Percentiles rank a stretch among this genome's conserved stretches.
Evolutionary conservation across 352 stramenopile species (phyloP).

Genomic region (Aphanomyces cochlioides): DNA sequence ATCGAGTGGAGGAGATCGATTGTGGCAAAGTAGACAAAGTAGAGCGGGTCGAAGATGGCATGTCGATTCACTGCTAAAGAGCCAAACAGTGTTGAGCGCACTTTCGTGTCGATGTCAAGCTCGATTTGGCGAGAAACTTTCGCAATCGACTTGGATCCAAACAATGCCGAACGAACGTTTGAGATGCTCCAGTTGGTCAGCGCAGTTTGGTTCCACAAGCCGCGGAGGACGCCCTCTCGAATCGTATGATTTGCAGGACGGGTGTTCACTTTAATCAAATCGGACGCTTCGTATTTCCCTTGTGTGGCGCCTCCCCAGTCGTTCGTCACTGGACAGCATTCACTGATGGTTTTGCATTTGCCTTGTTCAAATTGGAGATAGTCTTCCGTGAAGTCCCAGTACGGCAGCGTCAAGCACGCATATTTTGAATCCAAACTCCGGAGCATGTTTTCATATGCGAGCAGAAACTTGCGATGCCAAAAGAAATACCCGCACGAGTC

Average conservation of each 20-base stretch:
- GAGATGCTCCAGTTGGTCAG: no score
- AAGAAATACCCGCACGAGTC: slow-evolving; percentile 89
- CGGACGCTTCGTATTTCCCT: no score
- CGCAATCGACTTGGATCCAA: background rate
- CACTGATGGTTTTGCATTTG: slow-evolving; percentile 41
- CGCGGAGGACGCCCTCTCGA: no score
- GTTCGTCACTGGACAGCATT: slow-evolving; percentile 39
- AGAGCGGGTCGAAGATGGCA: slow-evolving; percentile 55
- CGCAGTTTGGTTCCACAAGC: no score
- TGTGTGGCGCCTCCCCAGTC: slow-evolving; percentile 37
- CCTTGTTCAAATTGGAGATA: no score
- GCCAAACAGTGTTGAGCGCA: slow-evolving; percentile 44
- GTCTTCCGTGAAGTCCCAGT: no score
- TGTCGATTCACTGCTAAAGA: slow-evolving; percentile 45
- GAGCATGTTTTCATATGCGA: slow-evolving; percentile 86
- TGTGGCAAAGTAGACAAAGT: slow-evolving; percentile 77
- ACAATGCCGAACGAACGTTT: background rate
- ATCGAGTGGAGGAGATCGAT: slow-evolving; percentile 81
- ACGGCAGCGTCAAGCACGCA: background rate
- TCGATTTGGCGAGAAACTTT: slow-evolving; percentile 17
- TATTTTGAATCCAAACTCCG: slow-evolving; percentile 66
- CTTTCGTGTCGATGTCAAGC: slow-evolving; percentile 14
- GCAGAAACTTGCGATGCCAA: slow-evolving; percentile 75
- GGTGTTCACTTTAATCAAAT: no score
- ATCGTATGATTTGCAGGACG: no score